Base-by-base conservation (phyloP, 2,329 filamentous ascomycete species). In the Diaporthe humulicola region DNA sequence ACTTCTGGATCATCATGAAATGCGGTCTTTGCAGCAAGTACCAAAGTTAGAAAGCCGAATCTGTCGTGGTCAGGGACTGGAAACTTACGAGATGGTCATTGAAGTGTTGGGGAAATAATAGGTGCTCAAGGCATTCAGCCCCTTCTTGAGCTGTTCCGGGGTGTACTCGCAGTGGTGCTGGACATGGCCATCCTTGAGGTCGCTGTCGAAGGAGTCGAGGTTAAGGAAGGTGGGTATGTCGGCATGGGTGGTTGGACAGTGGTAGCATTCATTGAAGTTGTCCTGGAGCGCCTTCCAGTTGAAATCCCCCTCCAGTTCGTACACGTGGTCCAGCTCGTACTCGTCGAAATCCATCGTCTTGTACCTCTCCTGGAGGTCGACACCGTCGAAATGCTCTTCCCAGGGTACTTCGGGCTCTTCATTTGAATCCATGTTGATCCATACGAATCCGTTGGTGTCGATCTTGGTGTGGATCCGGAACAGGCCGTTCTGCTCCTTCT, bases 231-330 rank as follows among this genome's bases (percentile, higher is more conserved):
- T 56, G 25, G 69, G 50, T 4, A 88, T 83, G 73, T 86, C 83
- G 1, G 87, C 87, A 74, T 88, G 87, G 3, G 86, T 85, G 2
- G 85, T 87, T 54, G 84, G 83, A 78, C 87, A 88, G 79, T 89
- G 87, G 78, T 88, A 89, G 80, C 78, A 79, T 60, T 78, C 86
- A 77, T 88, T 88, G 81, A 86, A 88, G 78, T 88, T 88, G 76
- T 88, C 87, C 33, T 82, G 79, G 10, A 86, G 78, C 6, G 78
- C 77, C 77, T 86, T 86, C 84, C 84, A 86, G 76, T 85, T 85
- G 74, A 83, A 82, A 0, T 81, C 78, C 4, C 82, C 80, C 28
- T 81, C 78, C 71, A 82, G 77, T 25, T 82, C 80, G 80, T 81
- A 84, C 14, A 77, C 76, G 73, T 80, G 67, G 79, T 79, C 79